phyloP scores from a whole-genome alignment of 148 eudicot genomes.

The Cornus kousa region DNA sequence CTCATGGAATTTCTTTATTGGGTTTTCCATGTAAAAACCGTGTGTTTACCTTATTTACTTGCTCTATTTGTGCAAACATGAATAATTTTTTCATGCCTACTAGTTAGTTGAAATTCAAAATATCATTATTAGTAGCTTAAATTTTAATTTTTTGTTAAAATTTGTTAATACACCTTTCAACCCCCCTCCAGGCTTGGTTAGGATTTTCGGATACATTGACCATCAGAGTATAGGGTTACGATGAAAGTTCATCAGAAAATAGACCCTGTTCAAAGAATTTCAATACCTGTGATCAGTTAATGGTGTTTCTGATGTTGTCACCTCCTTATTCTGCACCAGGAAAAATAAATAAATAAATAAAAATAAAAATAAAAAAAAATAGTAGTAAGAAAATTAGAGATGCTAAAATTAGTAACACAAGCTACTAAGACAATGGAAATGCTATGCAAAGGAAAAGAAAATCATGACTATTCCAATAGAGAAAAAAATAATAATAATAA shows the following conservation, averaged over 20 bases:
- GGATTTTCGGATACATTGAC: no score
- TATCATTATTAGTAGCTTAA: no score
- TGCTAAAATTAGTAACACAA: not conserved
- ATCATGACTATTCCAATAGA: not conserved
- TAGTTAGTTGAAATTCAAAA: no score
- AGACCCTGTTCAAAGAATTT: not conserved
- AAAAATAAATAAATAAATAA: no score
- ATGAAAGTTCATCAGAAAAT: constrained; percentile 5
- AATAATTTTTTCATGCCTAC: no score
- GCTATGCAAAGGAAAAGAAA: not conserved
- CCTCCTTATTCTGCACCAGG: constrained; percentile 56
- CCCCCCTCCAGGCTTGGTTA: no score
- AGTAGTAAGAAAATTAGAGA: not conserved
- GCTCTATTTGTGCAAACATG: no score
- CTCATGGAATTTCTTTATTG: no score
- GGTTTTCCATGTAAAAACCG: no score
- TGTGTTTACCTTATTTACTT: no score
- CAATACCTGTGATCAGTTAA: constrained; percentile 46
- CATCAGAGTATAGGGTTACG: not conserved
- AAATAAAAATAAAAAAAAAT: constrained; percentile 8
- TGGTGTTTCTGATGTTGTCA: constrained; percentile 23
- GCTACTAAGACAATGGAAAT: not conserved
- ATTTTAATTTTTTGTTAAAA: no score
- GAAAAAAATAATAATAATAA: not conserved
- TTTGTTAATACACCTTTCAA: no score